Percentiles rank a stretch among this genome's conserved stretches.
Conservation (phyloP, 106 monocot species). For the Triglochin maritima region DNA sequence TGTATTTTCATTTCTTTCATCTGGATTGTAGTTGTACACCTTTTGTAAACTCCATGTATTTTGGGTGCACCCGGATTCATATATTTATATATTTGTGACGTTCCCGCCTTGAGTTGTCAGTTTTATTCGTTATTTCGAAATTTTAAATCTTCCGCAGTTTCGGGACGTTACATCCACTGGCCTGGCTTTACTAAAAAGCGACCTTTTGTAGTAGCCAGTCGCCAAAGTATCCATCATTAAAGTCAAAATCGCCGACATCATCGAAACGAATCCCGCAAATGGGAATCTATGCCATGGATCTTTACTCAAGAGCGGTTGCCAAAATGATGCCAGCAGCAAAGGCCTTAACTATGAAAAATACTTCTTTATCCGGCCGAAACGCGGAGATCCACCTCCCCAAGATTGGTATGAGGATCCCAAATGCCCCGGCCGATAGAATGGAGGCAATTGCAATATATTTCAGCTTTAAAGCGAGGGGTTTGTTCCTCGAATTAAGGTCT, state of each 20-base stretch:
- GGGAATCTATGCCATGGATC: conserved; percentile 34
- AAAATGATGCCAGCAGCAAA: conserved; percentile 23
- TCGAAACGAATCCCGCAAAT: conserved; percentile 37
- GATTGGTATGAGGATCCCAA: conserved; percentile 14
- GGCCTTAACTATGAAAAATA: conserved; percentile 19
- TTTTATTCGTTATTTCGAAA: too few relatives aligned
- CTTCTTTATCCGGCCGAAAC: conserved; percentile 4
- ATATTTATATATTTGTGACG: too few relatives aligned
- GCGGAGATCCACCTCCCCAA: conserved; percentile 10
- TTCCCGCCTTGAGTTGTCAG: too few relatives aligned
- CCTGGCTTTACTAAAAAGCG: conserved; percentile 8
- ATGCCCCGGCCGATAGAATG: conserved; percentile 12
- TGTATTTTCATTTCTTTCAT: too few relatives aligned
- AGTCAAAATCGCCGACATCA: conserved; percentile 36
- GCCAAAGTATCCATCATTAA: conserved; percentile 38
- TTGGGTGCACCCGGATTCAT: too few relatives aligned
- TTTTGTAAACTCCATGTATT: too few relatives aligned
- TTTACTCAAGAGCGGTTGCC: conserved; percentile 13
- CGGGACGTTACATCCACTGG: conserved; percentile 7
- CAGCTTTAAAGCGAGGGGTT: background rate
- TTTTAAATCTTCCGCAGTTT: too few relatives aligned
- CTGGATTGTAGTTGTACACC: too few relatives aligned
- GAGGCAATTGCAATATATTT: conserved; percentile 7
- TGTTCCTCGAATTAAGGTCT: background rate
- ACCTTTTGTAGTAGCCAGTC: conserved; percentile 27